Evolutionary conservation across 1,284 basidiomycete species (phyloP).

Genomic region (Singerocomus inundabilis): DNA sequence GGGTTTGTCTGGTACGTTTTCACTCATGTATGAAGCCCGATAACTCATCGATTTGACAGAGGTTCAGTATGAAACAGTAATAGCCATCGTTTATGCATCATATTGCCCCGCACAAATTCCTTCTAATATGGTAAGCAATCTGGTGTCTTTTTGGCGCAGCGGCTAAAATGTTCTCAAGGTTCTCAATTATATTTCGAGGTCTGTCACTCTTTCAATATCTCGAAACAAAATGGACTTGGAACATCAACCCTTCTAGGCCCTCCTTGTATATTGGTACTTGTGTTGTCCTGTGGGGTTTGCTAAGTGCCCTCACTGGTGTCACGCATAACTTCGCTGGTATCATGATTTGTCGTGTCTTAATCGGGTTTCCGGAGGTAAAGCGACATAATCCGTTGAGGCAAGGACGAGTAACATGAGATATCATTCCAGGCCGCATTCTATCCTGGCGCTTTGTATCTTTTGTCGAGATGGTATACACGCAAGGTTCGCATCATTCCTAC

Average conservation of each 20-base stretch:
- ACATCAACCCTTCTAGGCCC: slow-evolving; percentile 40
- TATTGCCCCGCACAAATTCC: slow-evolving; percentile 65
- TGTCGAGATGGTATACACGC: slow-evolving; percentile 66
- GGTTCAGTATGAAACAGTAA: too few relatives aligned
- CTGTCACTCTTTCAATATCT: background rate
- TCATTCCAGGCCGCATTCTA: too few relatives aligned
- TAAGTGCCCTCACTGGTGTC: too few relatives aligned
- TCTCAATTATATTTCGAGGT: slow-evolving; percentile 52
- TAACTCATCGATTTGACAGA: too few relatives aligned
- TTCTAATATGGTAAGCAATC: slow-evolving; percentile 54
- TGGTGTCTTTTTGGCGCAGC: background rate
- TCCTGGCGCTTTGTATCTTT: slow-evolving; percentile 58
- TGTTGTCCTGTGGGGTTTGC: too few relatives aligned
- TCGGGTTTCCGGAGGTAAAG: slow-evolving; percentile 58
- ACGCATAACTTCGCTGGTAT: too few relatives aligned
- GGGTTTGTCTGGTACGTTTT: too few relatives aligned
- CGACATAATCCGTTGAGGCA: background rate
- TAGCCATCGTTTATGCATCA: slow-evolving; percentile 60
- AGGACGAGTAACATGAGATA: background rate
- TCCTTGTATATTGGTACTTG: slow-evolving; percentile 65
- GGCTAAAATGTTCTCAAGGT: slow-evolving; percentile 29
- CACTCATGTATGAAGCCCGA: too few relatives aligned
- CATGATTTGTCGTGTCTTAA: slow-evolving; percentile 56
- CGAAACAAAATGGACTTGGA: background rate
- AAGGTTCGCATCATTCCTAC: slow-evolving; percentile 38